Conservation (phyloP, 2,329 filamentous ascomycete species). For the Fusarium veterinarium region DNA sequence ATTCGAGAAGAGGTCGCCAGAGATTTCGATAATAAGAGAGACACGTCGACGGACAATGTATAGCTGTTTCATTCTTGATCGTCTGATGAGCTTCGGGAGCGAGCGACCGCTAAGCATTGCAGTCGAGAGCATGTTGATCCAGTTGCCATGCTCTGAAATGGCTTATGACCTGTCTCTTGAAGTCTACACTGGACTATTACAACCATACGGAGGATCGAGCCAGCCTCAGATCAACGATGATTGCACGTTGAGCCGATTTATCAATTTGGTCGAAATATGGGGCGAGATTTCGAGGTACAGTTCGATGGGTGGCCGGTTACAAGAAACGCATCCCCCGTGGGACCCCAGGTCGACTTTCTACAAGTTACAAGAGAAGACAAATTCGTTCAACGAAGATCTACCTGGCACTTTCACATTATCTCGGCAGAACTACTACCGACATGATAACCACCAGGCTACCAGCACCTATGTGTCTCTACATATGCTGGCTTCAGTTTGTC, state of each 20-base stretch:
- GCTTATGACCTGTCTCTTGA: constrained; percentile 72
- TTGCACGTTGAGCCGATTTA: constrained; percentile 63
- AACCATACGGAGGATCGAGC: constrained; percentile 9
- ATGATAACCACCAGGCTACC: constrained; percentile 59
- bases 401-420: constrained; percentile 69
- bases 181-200: constrained; percentile 64
- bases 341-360: constrained; percentile 65
- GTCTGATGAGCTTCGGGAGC: constrained; percentile 73
- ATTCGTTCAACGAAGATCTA: constrained; percentile 53
- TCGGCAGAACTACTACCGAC: constrained; percentile 41
- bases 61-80: constrained; percentile 79
- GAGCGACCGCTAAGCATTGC: constrained; percentile 70
- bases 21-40: constrained; percentile 20
- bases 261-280: constrained; percentile 69
- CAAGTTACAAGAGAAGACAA: constrained; percentile 62
- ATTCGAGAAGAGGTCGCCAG: neutral
- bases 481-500: constrained; percentile 6
- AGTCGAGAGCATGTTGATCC: constrained; percentile 50
- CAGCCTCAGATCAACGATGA: constrained; percentile 52
- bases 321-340: constrained; percentile 69
- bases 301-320: constrained; percentile 63
- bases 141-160: constrained; percentile 17
- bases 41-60: constrained; percentile 77
- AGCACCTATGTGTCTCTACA: constrained; percentile 6
- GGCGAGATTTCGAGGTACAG: constrained; percentile 68